Base-by-base conservation (phyloP, 192 early-diverging fungal genomes). In the Coemansia sp. region DNA sequence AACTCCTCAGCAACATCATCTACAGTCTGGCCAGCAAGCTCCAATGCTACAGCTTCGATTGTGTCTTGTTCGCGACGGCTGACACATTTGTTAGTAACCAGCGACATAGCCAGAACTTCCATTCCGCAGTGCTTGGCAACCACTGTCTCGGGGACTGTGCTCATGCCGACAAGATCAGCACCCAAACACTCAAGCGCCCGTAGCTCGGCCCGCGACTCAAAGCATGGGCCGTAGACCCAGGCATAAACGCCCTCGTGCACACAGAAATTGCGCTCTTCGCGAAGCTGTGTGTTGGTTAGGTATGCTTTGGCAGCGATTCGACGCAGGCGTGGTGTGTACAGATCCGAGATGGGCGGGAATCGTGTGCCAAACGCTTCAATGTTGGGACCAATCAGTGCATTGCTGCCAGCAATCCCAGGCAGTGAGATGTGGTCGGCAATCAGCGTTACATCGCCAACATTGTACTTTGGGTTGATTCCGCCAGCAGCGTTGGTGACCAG, bases 121-220 rank as follows among this genome's bases (percentile, higher is more conserved):
- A 97, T 86, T 12, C 93, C 92, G 51, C 87, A 86, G 75, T 97
- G 95, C 45, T 88, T 85, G 17, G 94, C 94, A 22, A 92, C 86
- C 25, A 95, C 77, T 9, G 91, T 87, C 69, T 97, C 95, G 1
- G 95, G 93, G 11, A 92, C 87, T 6, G 94, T 96, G 47, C 90
- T 92, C 95, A 97, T 97, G 29, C 95, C 95, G 11, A 93, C 95
- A 25, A 87, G 82, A 74, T 96, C 95, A 12, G 86, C 94, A 48
- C 92, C 92, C 39, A 91, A 72, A 12, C 22, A 39, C 43, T 77
- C 80, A 51, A 97, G 83, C 62, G 87, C 86, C 6, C 94, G 82
- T 55, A 89, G 85, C 72, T 97, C 95, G 11, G 93, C 90, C 54
- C 90, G 86, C 16, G 92, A 90, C 80, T 98, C 95, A 65, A 89